Conservation (phyloP, 2,329 filamentous ascomycete genomes). For the Aspergillus sp. region DNA sequence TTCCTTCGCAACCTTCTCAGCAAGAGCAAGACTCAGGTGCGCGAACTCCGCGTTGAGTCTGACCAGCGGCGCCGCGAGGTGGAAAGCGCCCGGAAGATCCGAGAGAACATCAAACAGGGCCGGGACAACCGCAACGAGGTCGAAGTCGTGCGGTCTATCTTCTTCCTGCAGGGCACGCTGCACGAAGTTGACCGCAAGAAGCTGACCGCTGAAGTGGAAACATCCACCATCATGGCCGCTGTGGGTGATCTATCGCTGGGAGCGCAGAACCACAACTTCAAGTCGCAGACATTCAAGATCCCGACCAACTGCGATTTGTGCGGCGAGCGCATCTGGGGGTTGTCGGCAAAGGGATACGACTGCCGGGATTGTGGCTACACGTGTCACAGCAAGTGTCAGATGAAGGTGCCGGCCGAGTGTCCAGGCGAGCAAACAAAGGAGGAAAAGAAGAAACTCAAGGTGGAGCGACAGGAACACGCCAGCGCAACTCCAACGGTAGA, state of each 20-base stretch:
- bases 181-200: constrained; percentile 81
- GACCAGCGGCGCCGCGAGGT: constrained; percentile 86
- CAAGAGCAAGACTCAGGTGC: constrained; percentile 83
- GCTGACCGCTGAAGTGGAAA: constrained; percentile 87
- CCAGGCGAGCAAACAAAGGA: constrained; percentile 93
- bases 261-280: constrained; percentile 95
- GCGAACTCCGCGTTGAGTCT: constrained; percentile 75
- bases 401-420: constrained; percentile 96
- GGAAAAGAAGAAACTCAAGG: constrained; percentile 90
- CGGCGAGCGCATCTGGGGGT: constrained; percentile 92
- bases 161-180: constrained; percentile 77
- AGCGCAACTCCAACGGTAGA: constrained; percentile 51
- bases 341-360: constrained; percentile 94
- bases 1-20: constrained; percentile 88
- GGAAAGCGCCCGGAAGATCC: constrained; percentile 69
- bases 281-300: constrained; percentile 98
- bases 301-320: constrained; percentile 98
- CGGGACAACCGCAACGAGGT: constrained; percentile 88
- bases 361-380: constrained; percentile 97
- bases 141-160: constrained; percentile 76
- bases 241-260: constrained; percentile 92
- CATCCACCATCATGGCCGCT: constrained; percentile 82
- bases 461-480: constrained; percentile 75
- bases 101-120: constrained; percentile 75
- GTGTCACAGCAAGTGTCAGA: constrained; percentile 97